Conservation (phyloP, 1,284 basidiomycete species). For the Ceratobasidium sp. region DNA sequence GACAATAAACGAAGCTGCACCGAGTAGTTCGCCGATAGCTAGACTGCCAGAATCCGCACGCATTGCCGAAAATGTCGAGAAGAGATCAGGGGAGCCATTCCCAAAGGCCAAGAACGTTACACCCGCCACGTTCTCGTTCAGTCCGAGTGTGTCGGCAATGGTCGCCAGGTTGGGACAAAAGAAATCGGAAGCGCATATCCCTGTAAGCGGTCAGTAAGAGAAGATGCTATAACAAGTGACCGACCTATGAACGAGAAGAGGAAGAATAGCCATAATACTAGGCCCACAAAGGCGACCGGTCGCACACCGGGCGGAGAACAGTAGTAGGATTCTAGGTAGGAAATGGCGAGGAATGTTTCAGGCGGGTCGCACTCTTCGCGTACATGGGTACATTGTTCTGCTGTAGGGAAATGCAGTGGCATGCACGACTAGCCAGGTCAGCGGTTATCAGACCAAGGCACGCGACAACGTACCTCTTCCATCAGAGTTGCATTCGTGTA, state of each 20-base stretch:
- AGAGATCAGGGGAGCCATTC: constrained; percentile 91
- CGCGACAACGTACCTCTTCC: constrained; percentile 5
- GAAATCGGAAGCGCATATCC: constrained; percentile 93
- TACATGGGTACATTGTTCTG: constrained; percentile 71
- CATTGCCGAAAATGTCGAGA: constrained; percentile 95
- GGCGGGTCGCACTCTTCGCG: constrained; percentile 59
- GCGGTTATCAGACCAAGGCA: constrained; percentile 18
- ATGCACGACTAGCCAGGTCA: constrained; percentile 57
- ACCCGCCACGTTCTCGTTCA: constrained; percentile 89
- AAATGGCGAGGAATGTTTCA: constrained; percentile 69
- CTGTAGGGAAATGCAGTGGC: constrained; percentile 60
- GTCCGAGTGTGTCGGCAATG: constrained; percentile 77
- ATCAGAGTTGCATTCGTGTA: not conserved
- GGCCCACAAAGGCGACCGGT: constrained; percentile 64
- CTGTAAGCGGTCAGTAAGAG: constrained; percentile 59
- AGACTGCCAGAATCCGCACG: constrained; percentile 83
- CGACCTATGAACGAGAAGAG: constrained; percentile 67
- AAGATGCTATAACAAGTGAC: not conserved
- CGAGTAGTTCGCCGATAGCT: constrained; percentile 93
- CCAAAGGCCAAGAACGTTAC: constrained; percentile 94
- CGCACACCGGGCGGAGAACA: constrained; percentile 62
- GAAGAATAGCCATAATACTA: constrained; percentile 79
- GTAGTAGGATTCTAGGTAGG: constrained; percentile 73
- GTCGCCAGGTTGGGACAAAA: constrained; percentile 94
- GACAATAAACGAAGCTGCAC: constrained; percentile 94